Percentiles rank a stretch among this genome's conserved stretches.
phyloP scores from a whole-genome alignment of 176 grass and related monocot species.

The Eremochloa ophiuroides region DNA sequence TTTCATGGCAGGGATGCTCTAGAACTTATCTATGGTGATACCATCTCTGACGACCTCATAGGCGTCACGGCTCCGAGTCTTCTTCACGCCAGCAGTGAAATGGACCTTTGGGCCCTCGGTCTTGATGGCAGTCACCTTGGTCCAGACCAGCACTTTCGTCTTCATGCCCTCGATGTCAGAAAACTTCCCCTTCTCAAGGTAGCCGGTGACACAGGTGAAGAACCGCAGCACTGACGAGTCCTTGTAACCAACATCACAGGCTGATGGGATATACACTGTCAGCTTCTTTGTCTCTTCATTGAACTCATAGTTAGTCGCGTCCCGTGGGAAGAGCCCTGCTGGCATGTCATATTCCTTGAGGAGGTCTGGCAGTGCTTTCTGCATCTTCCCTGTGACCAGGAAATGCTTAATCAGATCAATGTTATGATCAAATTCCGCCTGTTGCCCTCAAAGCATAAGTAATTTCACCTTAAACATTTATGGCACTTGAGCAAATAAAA shows the following conservation, averaged over 20 bases:
- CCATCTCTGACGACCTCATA: constrained; percentile 88
- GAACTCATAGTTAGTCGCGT: constrained; percentile 93
- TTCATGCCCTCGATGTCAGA: constrained; percentile 84
- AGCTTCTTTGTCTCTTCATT: constrained; percentile 82
- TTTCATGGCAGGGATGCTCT: constrained; percentile 28
- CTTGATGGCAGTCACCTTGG: constrained; percentile 67
- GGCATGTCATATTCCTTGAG: constrained; percentile 85
- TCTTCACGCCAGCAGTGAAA: constrained; percentile 73
- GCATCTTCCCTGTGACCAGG: constrained; percentile 74
- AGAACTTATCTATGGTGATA: constrained; percentile 83
- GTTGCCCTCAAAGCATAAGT: not conserved
- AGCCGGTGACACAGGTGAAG: constrained; percentile 77
- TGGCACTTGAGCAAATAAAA: constrained; percentile 1
- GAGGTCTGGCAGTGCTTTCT: constrained; percentile 80
- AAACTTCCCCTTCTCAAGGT: constrained; percentile 87
- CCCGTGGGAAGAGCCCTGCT: constrained; percentile 73
- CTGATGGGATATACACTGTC: constrained; percentile 64
- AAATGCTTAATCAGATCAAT: constrained; percentile 1
- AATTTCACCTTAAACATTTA: not conserved
- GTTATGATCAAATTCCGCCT: not conserved
- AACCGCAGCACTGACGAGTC: constrained; percentile 89
- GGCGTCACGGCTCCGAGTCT: constrained; percentile 61
- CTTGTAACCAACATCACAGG: constrained; percentile 90
- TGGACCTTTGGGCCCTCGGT: constrained; percentile 78
- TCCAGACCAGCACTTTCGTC: constrained; percentile 85